phyloP scores from a whole-genome alignment of 2,329 filamentous ascomycete genomes.

The Ophiostoma sp. region DNA sequence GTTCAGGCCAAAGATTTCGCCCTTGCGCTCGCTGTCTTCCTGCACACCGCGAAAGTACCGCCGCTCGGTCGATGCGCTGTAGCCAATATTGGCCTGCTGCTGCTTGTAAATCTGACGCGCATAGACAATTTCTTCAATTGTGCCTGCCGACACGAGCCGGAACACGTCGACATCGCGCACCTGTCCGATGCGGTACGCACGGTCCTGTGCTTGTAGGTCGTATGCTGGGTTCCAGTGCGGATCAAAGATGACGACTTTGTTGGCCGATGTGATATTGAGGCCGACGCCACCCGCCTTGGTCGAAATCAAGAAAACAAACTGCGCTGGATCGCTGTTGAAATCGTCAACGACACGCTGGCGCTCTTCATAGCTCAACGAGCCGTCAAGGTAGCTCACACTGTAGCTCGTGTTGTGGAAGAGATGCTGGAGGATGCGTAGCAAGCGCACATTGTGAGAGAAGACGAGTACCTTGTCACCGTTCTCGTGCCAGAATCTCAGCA shows the following conservation, averaged over 20 bases:
- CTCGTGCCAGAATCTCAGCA: slow-evolving; percentile 83
- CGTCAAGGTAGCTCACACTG: slow-evolving; percentile 86
- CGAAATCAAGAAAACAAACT: slow-evolving; percentile 94
- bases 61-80: slow-evolving; percentile 84
- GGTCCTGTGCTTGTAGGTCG: slow-evolving; percentile 91
- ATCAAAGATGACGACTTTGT: slow-evolving; percentile 96
- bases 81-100: slow-evolving; percentile 96
- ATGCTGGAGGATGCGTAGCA: slow-evolving; percentile 76
- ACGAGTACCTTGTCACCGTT: slow-evolving; percentile 92
- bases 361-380: slow-evolving; percentile 75
- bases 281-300: slow-evolving; percentile 91
- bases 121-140: slow-evolving; percentile 95
- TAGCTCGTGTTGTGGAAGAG: slow-evolving; percentile 86
- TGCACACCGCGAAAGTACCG: slow-evolving; percentile 95
- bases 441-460: slow-evolving; percentile 84
- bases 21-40: slow-evolving; percentile 72
- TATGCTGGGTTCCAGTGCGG: slow-evolving; percentile 97
- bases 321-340: slow-evolving; percentile 80
- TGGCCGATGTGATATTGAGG: slow-evolving; percentile 92
- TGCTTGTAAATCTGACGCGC: slow-evolving; percentile 98
- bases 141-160: slow-evolving; percentile 81
- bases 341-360: slow-evolving; percentile 76
- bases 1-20: slow-evolving; percentile 84
- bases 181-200: slow-evolving; percentile 93
- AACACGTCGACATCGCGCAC: slow-evolving; percentile 91